Conservation (phyloP, 371 early-diverging fungal species). For the Syncephalis plumigaleata region DNA sequence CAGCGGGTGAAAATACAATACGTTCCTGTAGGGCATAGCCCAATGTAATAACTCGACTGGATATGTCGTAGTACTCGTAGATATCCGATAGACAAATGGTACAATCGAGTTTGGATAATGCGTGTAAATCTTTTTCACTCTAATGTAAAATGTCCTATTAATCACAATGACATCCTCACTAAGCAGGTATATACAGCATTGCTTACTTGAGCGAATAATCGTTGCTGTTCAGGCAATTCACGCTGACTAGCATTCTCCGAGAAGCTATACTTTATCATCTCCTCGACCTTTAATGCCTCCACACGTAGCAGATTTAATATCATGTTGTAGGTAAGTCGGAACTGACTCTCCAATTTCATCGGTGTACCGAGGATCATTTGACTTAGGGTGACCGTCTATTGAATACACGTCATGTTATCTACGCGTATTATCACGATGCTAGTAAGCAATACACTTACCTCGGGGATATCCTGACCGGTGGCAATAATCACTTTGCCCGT, state of each 20-base stretch:
- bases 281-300: slow-evolving; percentile 93
- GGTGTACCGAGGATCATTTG: slow-evolving; percentile 76
- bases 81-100: slow-evolving; percentile 67
- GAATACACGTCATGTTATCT: background rate
- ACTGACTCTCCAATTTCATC: slow-evolving; percentile 90
- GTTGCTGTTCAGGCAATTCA: slow-evolving; percentile 53
- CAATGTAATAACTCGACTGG: slow-evolving; percentile 30
- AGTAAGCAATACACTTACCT: background rate
- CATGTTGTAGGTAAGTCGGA: slow-evolving; percentile 98
- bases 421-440: background rate
- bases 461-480: slow-evolving; percentile 9
- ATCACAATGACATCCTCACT: background rate
- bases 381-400: slow-evolving; percentile 29
- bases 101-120: slow-evolving; percentile 53
- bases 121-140: slow-evolving; percentile 32
- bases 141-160: slow-evolving; percentile 3
- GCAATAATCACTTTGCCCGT: slow-evolving; percentile 92
- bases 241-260: slow-evolving; percentile 76
- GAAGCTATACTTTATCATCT: slow-evolving; percentile 97
- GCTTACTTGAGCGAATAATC: slow-evolving; percentile 26
- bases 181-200: background rate
- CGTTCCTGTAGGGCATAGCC: slow-evolving; percentile 38
- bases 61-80: slow-evolving; percentile 47
- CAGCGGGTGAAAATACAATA: slow-evolving; percentile 34
- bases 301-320: slow-evolving; percentile 94